Evolutionary conservation across 2,329 filamentous ascomycete genomes (phyloP), one percentile per base, ranked within the genome.

Genomic region (Pyrenochaeta sp.): DNA sequence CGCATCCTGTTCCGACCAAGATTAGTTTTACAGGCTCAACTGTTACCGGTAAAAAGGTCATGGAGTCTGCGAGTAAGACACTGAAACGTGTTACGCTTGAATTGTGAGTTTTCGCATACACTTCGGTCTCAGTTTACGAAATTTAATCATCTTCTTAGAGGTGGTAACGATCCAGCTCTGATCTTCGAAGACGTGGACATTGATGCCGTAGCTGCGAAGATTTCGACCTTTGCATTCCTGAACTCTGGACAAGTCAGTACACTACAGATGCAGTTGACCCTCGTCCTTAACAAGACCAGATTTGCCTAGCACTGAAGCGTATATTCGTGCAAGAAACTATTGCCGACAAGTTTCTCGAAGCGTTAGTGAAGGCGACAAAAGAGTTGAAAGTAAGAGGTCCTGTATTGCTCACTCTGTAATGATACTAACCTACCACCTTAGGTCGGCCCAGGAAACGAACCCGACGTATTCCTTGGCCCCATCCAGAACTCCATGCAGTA

Each of bases 281-380:
- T n/a, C 7, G 21, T 31, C 17, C 11, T 18, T 32, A 14, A 6
- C 23, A 27, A 27, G 9, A 27, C n/a, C 11, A 51, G 51, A 63
- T 72, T 37, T 40, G 69, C 81, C 41, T 60, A 17, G 31, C 49
- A 3, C 15, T 49, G 3, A 88, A 88, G 73, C 78, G 85, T 0
- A 73, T 88, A 27, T 88, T 85, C 63, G 81, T 89, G 2, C 86
- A 88, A 64, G 82, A 86, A 59, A 77, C 75, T 2, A 82, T 88
- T 45, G 23, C 23, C 27, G 45, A 41, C 12, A 40, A 41, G 17
- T 48, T 89, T 71, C 72, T 82, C 2, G 70, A 75, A 1, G 77
- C 75, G 1, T 60, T 81, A 7, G 72, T 79, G 7, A 72, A 77
- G 33, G 76, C 79, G 20, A 78, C 80, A 41, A 76, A 79, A 45